Evolutionary conservation across 2,329 filamentous ascomycete genomes (phyloP), one percentile per base, ranked within the genome.

Genomic region (Ascochyta pisi): DNA sequence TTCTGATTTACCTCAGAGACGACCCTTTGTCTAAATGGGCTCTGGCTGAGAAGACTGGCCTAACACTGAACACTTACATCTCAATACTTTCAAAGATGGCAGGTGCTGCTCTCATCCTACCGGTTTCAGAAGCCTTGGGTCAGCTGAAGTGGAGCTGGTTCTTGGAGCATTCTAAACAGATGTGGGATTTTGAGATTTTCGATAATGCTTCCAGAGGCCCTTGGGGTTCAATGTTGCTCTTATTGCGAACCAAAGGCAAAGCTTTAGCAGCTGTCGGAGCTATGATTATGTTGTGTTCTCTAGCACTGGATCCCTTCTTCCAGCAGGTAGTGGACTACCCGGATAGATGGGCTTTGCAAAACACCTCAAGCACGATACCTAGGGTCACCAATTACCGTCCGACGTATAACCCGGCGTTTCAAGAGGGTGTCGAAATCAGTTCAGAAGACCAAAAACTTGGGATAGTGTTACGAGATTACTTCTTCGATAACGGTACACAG

Each of bases 71-170:
- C 27, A 55, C 72, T 0, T 70, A 63, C 13, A 67, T 75, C 7
- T 64, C 70, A 0, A 44, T 75, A 0, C 53, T 75, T 0, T 69
- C 71, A 0, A 67, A 60, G n/a, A 63, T 75, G 10, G 67, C 69
- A 0, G 68, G 65, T 4, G 71, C 68, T 2, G 65, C 71, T 0
- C 59, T 74, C 0, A 56, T 73, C 0, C 41, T 75, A 0, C 73
- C 71, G 0, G 60, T 69, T 0, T 64, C 70, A 0, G 71, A 75
- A 40, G 69, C 68, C 0, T 49, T 76, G 0, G 73, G 73, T 0
- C 73, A 76, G 38, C 33, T 74, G 2, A 75, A 75, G 16, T 76
- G 73, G 73, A 69, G 60, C 15, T 75, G 73, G 73, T 75, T 75
- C 12, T 27, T 53, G 2, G 42, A 57, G 0, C 33, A 70, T 5